These are phyloP conservation scores for Diplodia corticola DNA, from an alignment of 2,329 filamentous ascomycete genomes.

Conservation along the genomic window DNA sequence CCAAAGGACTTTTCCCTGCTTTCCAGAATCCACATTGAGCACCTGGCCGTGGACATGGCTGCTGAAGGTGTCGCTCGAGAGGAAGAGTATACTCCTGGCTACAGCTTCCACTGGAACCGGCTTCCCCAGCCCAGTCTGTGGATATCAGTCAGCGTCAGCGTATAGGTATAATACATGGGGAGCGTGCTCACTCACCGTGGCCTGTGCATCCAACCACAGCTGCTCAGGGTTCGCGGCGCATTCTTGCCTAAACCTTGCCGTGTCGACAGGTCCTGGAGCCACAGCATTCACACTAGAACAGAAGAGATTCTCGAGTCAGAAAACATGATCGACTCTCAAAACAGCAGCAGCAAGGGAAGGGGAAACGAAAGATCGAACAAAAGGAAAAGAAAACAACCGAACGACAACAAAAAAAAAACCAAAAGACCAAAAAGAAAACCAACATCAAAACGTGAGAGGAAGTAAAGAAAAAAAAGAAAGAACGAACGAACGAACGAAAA, in stretches of 20 bases:
- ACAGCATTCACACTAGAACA: conserved; percentile 46
- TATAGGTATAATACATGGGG: not conserved
- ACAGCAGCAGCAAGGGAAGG: not conserved
- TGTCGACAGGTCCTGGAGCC: conserved; percentile 50
- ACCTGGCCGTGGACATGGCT: conserved; percentile 48
- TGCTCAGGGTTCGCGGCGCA: conserved; percentile 42
- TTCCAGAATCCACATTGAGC: conserved; percentile 49
- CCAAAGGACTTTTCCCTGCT: conserved; percentile 47
- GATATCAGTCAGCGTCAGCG: not conserved
- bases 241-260: conserved; percentile 45
- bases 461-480: not conserved
- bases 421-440: not conserved
- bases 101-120: conserved; percentile 44
- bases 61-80: conserved; percentile 50
- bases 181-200: conserved; percentile 37
- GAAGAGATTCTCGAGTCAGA: not conserved
- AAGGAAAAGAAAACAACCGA: not conserved
- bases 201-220: conserved; percentile 45
- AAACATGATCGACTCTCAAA: not conserved
- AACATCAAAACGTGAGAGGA: too few species aligned
- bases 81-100: conserved; percentile 47
- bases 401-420: not conserved
- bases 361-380: too few species aligned
- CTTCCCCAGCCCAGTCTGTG: conserved; percentile 40
- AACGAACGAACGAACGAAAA: too few species aligned